phyloP scores from a whole-genome alignment of 2,329 filamentous ascomycete genomes.

The Microcera coccophila region DNA sequence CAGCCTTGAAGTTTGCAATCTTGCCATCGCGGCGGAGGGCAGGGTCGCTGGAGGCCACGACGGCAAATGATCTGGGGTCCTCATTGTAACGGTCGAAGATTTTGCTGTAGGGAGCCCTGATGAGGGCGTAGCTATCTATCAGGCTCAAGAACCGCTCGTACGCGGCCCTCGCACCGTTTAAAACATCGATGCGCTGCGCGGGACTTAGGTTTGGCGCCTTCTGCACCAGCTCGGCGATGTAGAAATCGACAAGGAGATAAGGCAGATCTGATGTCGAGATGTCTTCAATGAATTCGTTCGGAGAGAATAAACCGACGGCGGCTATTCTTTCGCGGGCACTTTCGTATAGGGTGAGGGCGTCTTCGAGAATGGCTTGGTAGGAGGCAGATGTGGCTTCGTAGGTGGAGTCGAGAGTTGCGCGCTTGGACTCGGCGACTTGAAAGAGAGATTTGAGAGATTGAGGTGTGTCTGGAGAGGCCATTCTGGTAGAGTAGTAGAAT shows the following conservation, averaged over 20 bases:
- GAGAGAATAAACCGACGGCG: constrained; percentile 77
- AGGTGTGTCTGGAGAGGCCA: constrained; percentile 40
- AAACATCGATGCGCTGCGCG: constrained; percentile 56
- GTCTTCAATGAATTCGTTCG: constrained; percentile 87
- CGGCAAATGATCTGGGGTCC: constrained; percentile 67
- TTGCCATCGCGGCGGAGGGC: constrained; percentile 74
- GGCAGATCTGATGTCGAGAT: constrained; percentile 79
- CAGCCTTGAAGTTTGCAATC: constrained; percentile 77
- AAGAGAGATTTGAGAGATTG: constrained; percentile 50
- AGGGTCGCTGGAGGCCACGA: constrained; percentile 59
- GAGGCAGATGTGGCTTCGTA: constrained; percentile 60
- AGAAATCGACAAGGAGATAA: constrained; percentile 75
- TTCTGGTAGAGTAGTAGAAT: constrained; percentile 17
- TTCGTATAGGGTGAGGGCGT: constrained; percentile 67
- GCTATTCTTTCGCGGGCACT: constrained; percentile 67
- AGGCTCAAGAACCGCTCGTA: constrained; percentile 77
- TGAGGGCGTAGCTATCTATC: constrained; percentile 73
- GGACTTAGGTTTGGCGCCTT: constrained; percentile 54
- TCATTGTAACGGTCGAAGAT: constrained; percentile 72
- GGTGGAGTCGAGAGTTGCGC: constrained; percentile 58
- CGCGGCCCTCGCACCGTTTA: constrained; percentile 61
- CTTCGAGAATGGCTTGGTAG: constrained; percentile 64
- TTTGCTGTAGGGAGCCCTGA: constrained; percentile 60
- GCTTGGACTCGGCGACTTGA: constrained; percentile 48
- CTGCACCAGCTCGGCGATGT: constrained; percentile 74